Conservation (phyloP, 352 stramenopile species). For the Pythium insidiosum region DNA sequence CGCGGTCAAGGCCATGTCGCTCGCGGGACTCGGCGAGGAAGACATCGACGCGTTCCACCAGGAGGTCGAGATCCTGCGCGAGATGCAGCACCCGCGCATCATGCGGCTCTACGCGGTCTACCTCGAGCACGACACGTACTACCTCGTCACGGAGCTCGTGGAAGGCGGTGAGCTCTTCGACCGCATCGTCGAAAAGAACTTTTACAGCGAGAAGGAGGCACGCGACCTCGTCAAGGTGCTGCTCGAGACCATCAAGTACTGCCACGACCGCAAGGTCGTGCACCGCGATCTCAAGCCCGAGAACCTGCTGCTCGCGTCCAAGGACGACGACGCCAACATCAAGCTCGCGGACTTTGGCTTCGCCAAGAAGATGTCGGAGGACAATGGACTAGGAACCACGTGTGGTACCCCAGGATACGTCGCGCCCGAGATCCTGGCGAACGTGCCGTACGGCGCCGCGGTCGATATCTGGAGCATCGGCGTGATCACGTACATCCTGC, state of each 20-base stretch:
- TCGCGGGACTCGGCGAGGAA: slow-evolving; percentile 12
- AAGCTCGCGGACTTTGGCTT: slow-evolving; percentile 83
- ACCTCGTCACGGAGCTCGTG: slow-evolving; percentile 97
- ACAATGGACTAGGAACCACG: slow-evolving; percentile 45
- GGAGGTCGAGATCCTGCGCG: slow-evolving; percentile 43
- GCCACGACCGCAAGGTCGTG: slow-evolving; percentile 82
- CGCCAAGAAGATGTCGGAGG: slow-evolving; percentile 61
- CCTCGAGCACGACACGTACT: slow-evolving; percentile 90
- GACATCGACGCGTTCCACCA: slow-evolving; percentile 23
- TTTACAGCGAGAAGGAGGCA: slow-evolving; percentile 77
- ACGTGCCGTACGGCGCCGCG: slow-evolving; percentile 59
- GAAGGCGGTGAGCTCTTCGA: slow-evolving; percentile 81
- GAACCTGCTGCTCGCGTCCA: slow-evolving; percentile 88
- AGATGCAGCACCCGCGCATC: slow-evolving; percentile 86
- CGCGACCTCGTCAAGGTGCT: slow-evolving; percentile 72
- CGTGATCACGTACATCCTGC: slow-evolving; percentile 82
- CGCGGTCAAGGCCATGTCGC: slow-evolving; percentile 50
- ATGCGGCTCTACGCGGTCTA: slow-evolving; percentile 89
- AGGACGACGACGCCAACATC: slow-evolving; percentile 71
- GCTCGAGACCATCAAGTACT: slow-evolving; percentile 77
- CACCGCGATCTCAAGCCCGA: slow-evolving; percentile 96
- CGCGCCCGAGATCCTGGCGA: slow-evolving; percentile 70
- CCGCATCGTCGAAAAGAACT: slow-evolving; percentile 83
- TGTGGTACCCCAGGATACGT: slow-evolving; percentile 76
- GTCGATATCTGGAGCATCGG: slow-evolving; percentile 90